A percentile compares a stretch with the other conserved stretches of the same genome.
These are phyloP conservation scores for Cynanchum wilfordii DNA, from an alignment of 257 asterid species.

Conservation along the genomic window DNA sequence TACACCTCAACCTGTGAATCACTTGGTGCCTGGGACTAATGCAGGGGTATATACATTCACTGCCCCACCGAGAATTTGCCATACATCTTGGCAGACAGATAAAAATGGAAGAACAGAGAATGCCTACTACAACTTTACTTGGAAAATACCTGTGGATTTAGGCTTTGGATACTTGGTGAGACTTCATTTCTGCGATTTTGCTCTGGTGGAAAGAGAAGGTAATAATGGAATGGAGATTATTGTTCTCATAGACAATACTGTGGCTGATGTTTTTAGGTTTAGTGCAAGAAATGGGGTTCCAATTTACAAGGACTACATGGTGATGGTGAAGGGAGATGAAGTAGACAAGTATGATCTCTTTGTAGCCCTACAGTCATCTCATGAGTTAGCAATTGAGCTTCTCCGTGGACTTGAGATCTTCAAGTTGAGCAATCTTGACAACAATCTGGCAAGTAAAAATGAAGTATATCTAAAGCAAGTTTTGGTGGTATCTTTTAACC, in stretches of 20 bases:
- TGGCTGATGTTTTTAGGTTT: neutral
- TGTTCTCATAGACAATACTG: neutral
- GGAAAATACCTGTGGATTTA: constrained; percentile 5
- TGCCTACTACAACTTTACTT: neutral
- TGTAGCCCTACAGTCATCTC: neutral
- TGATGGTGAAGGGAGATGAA: constrained; percentile 15
- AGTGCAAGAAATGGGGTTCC: neutral
- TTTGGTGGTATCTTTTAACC: too few relatives aligned
- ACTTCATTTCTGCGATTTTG: constrained; percentile 7
- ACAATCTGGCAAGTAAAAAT: neutral
- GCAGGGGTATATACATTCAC: neutral
- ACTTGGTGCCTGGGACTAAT: neutral
- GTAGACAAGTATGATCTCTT: neutral
- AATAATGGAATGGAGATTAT: neutral
- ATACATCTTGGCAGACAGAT: constrained; percentile 10
- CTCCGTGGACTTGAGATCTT: constrained; percentile 16
- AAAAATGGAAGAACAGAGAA: neutral
- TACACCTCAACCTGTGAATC: neutral
- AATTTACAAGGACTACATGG: constrained; percentile 4
- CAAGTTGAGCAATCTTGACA: constrained; percentile 12
- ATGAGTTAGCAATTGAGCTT: constrained; percentile 3
- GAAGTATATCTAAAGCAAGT: too few relatives aligned
- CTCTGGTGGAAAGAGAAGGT: neutral
- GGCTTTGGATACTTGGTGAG: constrained; percentile 15
- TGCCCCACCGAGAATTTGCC: constrained; percentile 12